Conservation (phyloP, 2,329 filamentous ascomycete species). For the Verticillium nonalfalfae region DNA sequence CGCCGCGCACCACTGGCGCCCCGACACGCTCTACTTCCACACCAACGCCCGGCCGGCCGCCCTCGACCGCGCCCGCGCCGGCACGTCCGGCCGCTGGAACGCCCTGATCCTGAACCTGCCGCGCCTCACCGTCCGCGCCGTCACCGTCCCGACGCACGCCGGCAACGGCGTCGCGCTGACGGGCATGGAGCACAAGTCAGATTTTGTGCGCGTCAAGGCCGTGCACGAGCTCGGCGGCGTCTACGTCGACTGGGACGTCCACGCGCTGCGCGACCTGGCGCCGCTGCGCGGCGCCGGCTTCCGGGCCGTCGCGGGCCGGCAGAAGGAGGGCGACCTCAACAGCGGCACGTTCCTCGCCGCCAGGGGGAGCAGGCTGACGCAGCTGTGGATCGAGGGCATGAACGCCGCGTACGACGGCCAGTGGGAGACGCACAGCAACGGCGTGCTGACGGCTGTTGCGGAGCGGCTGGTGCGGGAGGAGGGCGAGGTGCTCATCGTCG, state of each 20-base stretch:
- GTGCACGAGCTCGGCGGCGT: constrained; percentile 14
- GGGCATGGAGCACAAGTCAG: constrained; percentile 13
- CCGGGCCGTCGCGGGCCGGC: not conserved
- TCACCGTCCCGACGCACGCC: constrained; percentile 5
- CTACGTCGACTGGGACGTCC: constrained; percentile 15
- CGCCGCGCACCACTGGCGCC: constrained; percentile 11
- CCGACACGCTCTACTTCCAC: constrained; percentile 16
- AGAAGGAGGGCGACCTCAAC: constrained; percentile 1
- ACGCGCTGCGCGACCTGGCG: not conserved
- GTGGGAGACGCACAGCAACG: constrained; percentile 3
- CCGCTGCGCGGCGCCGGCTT: constrained; percentile 1
- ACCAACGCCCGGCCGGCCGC: constrained; percentile 14
- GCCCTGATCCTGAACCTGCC: constrained; percentile 14
- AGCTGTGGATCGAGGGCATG: constrained; percentile 1
- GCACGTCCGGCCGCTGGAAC: constrained; percentile 14
- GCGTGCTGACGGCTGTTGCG: not conserved
- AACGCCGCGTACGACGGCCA: not conserved
- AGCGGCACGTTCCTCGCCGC: not conserved
- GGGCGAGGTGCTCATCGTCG: constrained; percentile 15
- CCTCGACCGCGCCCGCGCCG: constrained; percentile 7
- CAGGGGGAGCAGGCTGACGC: not conserved
- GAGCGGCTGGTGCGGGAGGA: not conserved
- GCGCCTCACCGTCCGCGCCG: constrained; percentile 9
- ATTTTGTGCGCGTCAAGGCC: constrained; percentile 15
- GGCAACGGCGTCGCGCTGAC: constrained; percentile 10